These are phyloP conservation scores for Suhomyces xylopsoci DNA, from an alignment of 805 yeast species.

Conservation along the genomic window DNA sequence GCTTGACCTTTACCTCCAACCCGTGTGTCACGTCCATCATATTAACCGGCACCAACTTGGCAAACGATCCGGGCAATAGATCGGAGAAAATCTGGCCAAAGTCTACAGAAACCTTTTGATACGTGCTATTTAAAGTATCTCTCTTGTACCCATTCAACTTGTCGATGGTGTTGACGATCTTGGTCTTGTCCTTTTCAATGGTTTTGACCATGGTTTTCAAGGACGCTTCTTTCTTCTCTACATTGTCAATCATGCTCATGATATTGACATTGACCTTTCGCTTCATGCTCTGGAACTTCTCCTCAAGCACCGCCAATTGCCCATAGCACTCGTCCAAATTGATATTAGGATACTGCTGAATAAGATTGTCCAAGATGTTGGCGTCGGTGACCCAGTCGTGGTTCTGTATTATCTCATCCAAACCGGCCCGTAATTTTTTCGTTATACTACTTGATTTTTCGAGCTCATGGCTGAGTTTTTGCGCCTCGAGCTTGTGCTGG, in stretches of 20 bases:
- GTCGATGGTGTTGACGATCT: conserved; percentile 82
- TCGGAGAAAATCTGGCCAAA: conserved; percentile 90
- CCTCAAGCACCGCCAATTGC: conserved; percentile 53
- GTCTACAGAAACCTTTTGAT: conserved; percentile 81
- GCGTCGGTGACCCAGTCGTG: conserved; percentile 75
- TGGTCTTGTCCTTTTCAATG: conserved; percentile 82
- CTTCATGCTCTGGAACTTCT: conserved; percentile 64
- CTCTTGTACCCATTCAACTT: conserved; percentile 83
- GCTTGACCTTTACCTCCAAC: conserved; percentile 80
- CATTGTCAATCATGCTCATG: conserved; percentile 88
- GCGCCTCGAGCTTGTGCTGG: conserved; percentile 49
- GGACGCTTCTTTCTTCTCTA: conserved; percentile 79
- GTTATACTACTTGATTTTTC: conserved; percentile 45
- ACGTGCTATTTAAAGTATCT: conserved; percentile 77
- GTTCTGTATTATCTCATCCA: conserved; percentile 48
- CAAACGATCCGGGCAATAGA: conserved; percentile 82
- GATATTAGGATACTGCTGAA: conserved; percentile 61
- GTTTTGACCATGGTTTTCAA: conserved; percentile 78
- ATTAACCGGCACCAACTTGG: conserved; percentile 81
- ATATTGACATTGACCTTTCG: conserved; percentile 81
- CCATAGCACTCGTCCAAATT: conserved; percentile 61
- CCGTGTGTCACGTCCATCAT: conserved; percentile 86
- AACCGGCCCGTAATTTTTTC: conserved; percentile 31
- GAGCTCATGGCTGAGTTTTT: conserved; percentile 53
- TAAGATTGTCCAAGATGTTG: conserved; percentile 50